Conservation (phyloP, 2,329 filamentous ascomycete species). For the Malbranchea zuffiana region DNA sequence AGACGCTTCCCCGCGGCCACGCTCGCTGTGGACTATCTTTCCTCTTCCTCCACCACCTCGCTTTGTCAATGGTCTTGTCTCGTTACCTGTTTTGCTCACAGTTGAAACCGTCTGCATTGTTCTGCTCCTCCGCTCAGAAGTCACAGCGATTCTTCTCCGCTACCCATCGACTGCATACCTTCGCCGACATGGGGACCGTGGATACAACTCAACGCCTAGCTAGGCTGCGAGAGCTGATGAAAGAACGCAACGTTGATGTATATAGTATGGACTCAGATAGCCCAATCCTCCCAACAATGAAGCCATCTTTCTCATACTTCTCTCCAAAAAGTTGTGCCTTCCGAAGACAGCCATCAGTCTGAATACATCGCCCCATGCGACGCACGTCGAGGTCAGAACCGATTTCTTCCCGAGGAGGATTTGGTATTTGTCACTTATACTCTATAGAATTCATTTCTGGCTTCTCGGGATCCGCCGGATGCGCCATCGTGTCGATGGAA, state of each 20-base stretch:
- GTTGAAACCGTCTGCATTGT: constrained; percentile 4
- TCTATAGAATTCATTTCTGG: constrained; percentile 68
- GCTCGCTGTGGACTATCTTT: background rate
- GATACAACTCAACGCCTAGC: constrained; percentile 67
- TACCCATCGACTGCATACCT: constrained; percentile 25
- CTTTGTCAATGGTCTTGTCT: constrained; percentile 20
- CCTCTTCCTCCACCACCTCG: background rate
- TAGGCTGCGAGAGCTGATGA: constrained; percentile 75
- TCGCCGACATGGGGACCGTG: constrained; percentile 63
- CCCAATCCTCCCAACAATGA: constrained; percentile 9
- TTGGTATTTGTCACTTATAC: constrained; percentile 6
- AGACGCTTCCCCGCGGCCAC: background rate
- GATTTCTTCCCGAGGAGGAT: constrained; percentile 1
- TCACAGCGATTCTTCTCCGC: constrained; percentile 30
- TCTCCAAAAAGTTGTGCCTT: constrained; percentile 64
- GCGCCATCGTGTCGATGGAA: constrained; percentile 73
- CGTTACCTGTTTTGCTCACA: constrained; percentile 8
- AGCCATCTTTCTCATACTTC: constrained; percentile 28
- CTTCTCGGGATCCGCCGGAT: constrained; percentile 90
- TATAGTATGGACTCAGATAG: constrained; percentile 56
- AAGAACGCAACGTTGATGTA: constrained; percentile 71
- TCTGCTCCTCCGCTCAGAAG: constrained; percentile 16
- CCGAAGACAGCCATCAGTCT: constrained; percentile 93
- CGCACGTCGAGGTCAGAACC: constrained; percentile 56
- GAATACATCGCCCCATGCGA: constrained; percentile 98